These are phyloP conservation scores for Beauveria scarabaeidicola DNA, from an alignment of 2,329 filamentous ascomycete species.

Conservation along the genomic window DNA sequence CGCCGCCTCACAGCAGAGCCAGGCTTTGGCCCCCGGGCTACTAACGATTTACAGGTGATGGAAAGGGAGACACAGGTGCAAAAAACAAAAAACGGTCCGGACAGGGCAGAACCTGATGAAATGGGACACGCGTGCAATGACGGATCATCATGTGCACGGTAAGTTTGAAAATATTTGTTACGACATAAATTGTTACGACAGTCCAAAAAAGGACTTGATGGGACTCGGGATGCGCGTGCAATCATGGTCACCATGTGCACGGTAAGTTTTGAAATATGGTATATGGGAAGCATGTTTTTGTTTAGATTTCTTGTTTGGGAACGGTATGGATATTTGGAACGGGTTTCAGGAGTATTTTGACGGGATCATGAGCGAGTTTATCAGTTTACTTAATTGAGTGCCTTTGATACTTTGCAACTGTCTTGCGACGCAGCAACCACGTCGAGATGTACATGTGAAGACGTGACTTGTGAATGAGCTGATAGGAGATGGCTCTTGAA, in stretches of 20 bases:
- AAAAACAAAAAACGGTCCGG: no score
- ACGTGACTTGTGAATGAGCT: no score
- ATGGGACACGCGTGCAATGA: no score
- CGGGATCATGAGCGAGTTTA: not conserved
- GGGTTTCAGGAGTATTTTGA: not conserved
- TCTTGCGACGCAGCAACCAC: not conserved
- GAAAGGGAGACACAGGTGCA: no score
- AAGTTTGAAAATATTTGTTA: no score
- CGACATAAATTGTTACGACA: no score
- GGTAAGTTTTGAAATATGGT: not conserved
- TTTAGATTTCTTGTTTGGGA: not conserved
- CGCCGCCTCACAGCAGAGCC: no score
- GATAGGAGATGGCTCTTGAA: not conserved
- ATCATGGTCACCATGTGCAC: not conserved
- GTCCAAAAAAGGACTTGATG: not conserved
- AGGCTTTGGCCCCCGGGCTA: no score
- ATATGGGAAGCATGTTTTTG: not conserved
- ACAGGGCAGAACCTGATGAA: no score
- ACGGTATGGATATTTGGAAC: not conserved
- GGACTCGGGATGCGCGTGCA: not conserved
- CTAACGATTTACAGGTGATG: no score
- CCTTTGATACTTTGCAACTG: not conserved
- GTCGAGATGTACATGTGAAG: not conserved
- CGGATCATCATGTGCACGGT: no score
- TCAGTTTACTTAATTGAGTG: not conserved